Evolutionary conservation across 768 basidiomycete species (phyloP), one percentile per base, ranked within the genome.

Genomic region (Hypholoma fasciculare): DNA sequence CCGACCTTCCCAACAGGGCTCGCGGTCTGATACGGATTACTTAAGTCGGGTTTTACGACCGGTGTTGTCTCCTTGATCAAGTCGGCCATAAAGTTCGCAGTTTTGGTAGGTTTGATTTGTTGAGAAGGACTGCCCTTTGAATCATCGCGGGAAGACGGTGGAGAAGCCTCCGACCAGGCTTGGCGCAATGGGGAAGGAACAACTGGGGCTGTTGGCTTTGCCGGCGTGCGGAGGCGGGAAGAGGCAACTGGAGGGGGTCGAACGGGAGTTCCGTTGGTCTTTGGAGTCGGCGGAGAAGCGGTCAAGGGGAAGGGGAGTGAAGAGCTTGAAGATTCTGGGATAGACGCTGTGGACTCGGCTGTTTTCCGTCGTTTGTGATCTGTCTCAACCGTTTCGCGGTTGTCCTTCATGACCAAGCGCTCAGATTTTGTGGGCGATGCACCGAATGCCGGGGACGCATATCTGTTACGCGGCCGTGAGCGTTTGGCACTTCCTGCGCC

Each of bases 11-110:
- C 76, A 17, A 89, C 81, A 39, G 89, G 89, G 63, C 83, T 89
- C 14, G 86, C 84, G 17, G 82, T 79, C 68, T 92, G 87, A 65
- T 93, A 92, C 0, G 91, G 91, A 68, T 93, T 93, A 52, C 82
- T 83, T 43, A 91, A 78, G 63, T 89, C 90, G 19, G 82, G 79
- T 57, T 76, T 84, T 70, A 81, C 85, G 13, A 82, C 77, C 0
- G 88, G 87, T 0, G 87, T 86, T 7, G 81, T 84, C 62, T 88
- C 87, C 69, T 88, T 87, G 62, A 90, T 85, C 53, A 92, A 75
- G 53, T 85, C 84, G 1, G 85, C 78, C 82, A 90, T 85, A 52
- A 85, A 83, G 65, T 76, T 82, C 11, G 89, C 90, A 5, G 88
- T 84, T 63, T 86, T 82, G 1, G 88, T 89, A 26, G 81, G 83